Evolutionary conservation across 179 eudicot species (phyloP).

Genomic region (Drosera spatulata): DNA sequence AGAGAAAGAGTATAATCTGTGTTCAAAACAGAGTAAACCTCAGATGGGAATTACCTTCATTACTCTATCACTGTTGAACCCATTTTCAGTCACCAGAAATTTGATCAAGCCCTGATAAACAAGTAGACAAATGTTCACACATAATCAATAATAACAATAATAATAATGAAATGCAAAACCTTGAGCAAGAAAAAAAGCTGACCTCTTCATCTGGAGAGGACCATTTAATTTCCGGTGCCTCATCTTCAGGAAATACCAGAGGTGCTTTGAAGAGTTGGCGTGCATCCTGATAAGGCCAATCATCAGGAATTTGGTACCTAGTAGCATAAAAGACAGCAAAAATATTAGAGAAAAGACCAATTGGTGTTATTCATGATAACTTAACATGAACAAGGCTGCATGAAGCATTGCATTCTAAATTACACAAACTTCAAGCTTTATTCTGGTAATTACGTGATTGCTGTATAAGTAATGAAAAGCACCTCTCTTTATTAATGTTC

Average conservation of each 20-base stretch:
- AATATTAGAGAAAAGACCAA: not conserved
- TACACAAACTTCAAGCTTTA: not conserved
- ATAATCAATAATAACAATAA: not conserved
- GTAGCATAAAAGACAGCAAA: slow-evolving; percentile 1
- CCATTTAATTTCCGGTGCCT: slow-evolving; percentile 80
- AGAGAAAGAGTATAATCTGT: not conserved
- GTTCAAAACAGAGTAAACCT: not conserved
- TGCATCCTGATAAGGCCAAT: slow-evolving; percentile 95
- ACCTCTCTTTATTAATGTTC: slow-evolving; percentile 86
- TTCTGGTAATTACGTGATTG: not conserved
- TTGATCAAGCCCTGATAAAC: slow-evolving; percentile 62
- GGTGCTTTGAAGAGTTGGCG: slow-evolving; percentile 86
- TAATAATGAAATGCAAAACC: not conserved
- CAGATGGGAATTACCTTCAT: slow-evolving; percentile 44
- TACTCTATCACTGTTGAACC: slow-evolving; percentile 81
- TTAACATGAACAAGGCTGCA: not conserved
- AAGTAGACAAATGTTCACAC: slow-evolving; percentile 5
- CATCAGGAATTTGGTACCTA: slow-evolving; percentile 82
- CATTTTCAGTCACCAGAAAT: slow-evolving; percentile 88
- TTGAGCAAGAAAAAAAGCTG: not conserved
- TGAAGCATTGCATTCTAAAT: not conserved
- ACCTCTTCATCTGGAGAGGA: slow-evolving; percentile 94
- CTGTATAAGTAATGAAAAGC: not conserved
- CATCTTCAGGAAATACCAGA: slow-evolving; percentile 47
- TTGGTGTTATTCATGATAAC: not conserved